Base-by-base conservation (phyloP, 148 eudicot species). In the Diospyros kaki region DNA sequence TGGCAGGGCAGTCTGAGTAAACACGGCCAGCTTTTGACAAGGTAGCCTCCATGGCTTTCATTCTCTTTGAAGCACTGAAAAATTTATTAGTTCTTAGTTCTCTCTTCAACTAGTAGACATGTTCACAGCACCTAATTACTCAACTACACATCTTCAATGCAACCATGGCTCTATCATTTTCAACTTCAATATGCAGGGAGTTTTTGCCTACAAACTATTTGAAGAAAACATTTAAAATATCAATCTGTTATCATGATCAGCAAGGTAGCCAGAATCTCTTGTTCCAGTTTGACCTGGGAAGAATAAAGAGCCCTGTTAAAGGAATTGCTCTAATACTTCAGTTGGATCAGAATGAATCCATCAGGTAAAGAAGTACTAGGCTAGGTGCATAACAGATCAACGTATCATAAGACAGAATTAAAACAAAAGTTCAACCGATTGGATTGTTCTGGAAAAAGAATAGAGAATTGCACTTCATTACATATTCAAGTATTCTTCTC, bases 1-100 rank as follows among this genome's bases (percentile, higher is more conserved):
- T 87, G 71, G 88, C 83, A 63, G 89, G 72, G 83, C 99, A 93
- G 65, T 91, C 97, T 18, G 93, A 87, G 78, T 88, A 93, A 17
- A 77, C 76, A 82, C 59, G 94, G 66, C 81, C 83, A 62, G 99
- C 93, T 88, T 92, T 95, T 67, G 78, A 78, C 85, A 95, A 66
- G 42, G 97, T 80, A 67, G 58, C 75, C 73, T 93, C 93, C 96
- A 95, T 89, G 65, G 76, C 71, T 82, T 80, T 91, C 79, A 85
- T 87, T 84, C 80, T 89, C 80, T 82, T 89, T 71, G 86, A 50
- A 80, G 89, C 85, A 82, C 99, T 95, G 90, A 75, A 85, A 50
- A 76, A 51, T 28, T 59, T 17, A 60, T 12, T 50, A n/a, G 9
- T 71, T 41, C 13, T 53, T 13, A 67, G 59, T 9, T 61, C 61